These are phyloP conservation scores for Aspergillus nanangensis DNA, from an alignment of 495 filamentous ascomycete species.

Conservation along the genomic window DNA sequence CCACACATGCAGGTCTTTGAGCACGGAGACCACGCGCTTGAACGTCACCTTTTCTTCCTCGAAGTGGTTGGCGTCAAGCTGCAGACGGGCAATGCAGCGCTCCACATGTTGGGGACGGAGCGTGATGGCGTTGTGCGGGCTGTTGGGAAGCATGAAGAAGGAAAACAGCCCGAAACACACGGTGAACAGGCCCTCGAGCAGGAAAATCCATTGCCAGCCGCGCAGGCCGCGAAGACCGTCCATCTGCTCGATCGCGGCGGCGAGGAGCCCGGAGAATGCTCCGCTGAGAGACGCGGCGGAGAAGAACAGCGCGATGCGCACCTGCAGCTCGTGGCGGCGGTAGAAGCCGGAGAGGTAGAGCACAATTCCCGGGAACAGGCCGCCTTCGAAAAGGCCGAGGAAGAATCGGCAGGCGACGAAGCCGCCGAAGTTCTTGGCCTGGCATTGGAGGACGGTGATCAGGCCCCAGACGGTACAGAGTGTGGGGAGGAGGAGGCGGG, in stretches of 20 bases:
- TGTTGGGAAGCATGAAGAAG: too few species aligned
- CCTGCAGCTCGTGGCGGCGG: constrained; percentile 7
- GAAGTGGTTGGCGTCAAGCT: too few species aligned
- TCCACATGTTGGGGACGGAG: too few species aligned
- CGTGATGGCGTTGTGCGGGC: too few species aligned
- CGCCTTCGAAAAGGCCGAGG: constrained; percentile 24
- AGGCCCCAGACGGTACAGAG: constrained; percentile 9
- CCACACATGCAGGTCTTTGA: too few species aligned
- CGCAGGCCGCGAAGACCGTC: constrained; percentile 6
- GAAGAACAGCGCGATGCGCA: constrained; percentile 11
- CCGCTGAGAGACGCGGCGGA: constrained; percentile 10
- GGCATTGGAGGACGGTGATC: constrained; percentile 7
- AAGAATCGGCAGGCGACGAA: constrained; percentile 28
- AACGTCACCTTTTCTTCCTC: too few species aligned
- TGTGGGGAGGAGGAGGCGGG: constrained; percentile 7
- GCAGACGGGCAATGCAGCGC: too few species aligned
- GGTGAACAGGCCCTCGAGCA: constrained; percentile 11
- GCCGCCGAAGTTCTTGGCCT: constrained; percentile 6
- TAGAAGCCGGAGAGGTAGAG: constrained; percentile 39
- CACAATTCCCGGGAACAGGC: constrained; percentile 23
- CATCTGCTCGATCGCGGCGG: constrained; percentile 10
- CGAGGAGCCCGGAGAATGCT: constrained; percentile 8
- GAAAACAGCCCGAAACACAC: constrained; percentile 11
- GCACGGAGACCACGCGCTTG: too few species aligned
- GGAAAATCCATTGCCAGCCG: constrained; percentile 12